A percentile compares a stretch with the other conserved stretches of the same genome.
Evolutionary conservation across 495 filamentous ascomycete genomes (phyloP).

Genomic region (Xylaria cubensis): DNA sequence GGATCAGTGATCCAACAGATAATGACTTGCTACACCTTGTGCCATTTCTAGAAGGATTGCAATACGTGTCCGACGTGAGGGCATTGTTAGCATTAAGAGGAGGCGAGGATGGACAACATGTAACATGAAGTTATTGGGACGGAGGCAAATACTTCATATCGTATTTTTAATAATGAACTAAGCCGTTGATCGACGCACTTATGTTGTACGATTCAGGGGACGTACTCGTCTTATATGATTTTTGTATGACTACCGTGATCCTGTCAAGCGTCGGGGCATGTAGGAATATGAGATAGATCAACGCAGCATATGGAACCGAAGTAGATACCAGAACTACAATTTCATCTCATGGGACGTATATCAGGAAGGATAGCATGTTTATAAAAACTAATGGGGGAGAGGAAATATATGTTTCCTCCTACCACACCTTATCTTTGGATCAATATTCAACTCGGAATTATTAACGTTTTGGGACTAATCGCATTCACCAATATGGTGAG

Average conservation of each 20-base stretch:
- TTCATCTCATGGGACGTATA: background rate
- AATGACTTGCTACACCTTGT: constrained; percentile 89
- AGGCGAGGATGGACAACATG: constrained; percentile 71
- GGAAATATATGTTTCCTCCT: background rate
- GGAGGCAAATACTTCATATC: constrained; percentile 28
- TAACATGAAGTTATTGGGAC: constrained; percentile 18
- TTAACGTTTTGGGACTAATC: background rate
- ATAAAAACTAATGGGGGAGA: background rate
- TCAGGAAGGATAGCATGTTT: background rate
- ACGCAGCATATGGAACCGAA: background rate
- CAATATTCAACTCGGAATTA: background rate
- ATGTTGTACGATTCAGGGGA: background rate
- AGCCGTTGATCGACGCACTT: background rate
- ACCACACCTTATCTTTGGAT: background rate
- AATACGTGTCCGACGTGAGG: constrained; percentile 94
- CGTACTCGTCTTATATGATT: background rate
- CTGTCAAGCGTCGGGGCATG: background rate
- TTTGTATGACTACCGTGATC: constrained; percentile 3
- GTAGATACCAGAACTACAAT: background rate
- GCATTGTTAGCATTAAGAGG: constrained; percentile 86
- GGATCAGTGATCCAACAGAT: constrained; percentile 91
- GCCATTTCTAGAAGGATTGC: constrained; percentile 91
- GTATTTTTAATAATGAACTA: constrained; percentile 28
- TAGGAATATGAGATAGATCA: background rate
- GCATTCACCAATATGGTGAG: background rate